A percentile compares a stretch with the other conserved stretches of the same genome.
Conservation (phyloP, 192 early-diverging fungal genomes). For the Coemansia sp. region DNA sequence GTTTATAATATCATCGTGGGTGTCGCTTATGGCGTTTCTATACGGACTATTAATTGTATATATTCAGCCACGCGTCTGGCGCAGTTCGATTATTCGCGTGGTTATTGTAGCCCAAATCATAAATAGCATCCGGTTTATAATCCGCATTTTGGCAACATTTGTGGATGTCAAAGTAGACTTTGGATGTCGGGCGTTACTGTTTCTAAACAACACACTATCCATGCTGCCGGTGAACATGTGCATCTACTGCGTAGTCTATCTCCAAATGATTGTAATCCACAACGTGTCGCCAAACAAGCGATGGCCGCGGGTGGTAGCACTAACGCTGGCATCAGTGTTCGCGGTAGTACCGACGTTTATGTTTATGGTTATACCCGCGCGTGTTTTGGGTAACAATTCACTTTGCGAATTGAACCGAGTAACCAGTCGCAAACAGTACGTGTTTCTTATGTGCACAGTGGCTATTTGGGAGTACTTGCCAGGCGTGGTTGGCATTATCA, state of each 20-base stretch:
- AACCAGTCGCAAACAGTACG: conserved; percentile 5
- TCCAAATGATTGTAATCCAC: conserved; percentile 40
- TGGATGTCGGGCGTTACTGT: conserved; percentile 27
- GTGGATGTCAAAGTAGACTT: conserved; percentile 6
- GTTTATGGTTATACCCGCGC: conserved; percentile 16
- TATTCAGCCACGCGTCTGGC: conserved; percentile 12
- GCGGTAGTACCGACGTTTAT: conserved; percentile 19
- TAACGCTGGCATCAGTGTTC: conserved; percentile 10
- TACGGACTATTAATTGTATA: conserved; percentile 20
- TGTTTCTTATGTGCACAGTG: conserved; percentile 9
- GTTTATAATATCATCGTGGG: conserved; percentile 8
- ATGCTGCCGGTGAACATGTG: conserved; percentile 22
- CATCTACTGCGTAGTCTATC: conserved; percentile 37
- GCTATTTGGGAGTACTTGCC: conserved; percentile 29
- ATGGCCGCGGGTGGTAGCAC: conserved; percentile 18
- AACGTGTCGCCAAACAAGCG: conserved; percentile 23
- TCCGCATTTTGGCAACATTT: conserved; percentile 17
- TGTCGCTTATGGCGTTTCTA: conserved; percentile 21
- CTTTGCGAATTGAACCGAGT: conserved; percentile 9
- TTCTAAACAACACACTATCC: conserved; percentile 15
- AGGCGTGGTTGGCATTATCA: conserved; percentile 28
- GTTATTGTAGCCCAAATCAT: conserved; percentile 29
- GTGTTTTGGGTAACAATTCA: neutral
- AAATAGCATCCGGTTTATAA: conserved; percentile 25
- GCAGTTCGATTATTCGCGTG: conserved; percentile 28